Conservation (phyloP, 176 grass and related monocot species). For the sorghum (Sorghum bicolor) region DNA sequence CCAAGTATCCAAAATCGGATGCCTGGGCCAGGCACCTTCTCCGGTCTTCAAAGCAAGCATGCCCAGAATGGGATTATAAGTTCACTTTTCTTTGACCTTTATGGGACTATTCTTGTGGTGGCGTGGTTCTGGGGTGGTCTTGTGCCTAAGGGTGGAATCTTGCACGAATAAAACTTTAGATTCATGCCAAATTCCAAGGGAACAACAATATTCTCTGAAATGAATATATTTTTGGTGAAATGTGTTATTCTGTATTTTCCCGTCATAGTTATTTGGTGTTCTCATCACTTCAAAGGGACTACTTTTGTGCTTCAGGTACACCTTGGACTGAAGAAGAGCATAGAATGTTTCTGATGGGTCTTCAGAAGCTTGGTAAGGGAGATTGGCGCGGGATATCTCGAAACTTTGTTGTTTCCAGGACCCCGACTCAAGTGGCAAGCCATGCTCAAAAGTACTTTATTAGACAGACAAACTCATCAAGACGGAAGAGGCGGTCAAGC, state of each 20-base stretch:
- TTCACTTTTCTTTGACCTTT: background rate
- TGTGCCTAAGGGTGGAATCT: background rate
- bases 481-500: conserved; percentile 82
- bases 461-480: conserved; percentile 74
- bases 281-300: background rate
- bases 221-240: background rate
- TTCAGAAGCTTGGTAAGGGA: conserved; percentile 87
- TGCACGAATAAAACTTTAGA: background rate
- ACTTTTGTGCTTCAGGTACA: conserved; percentile 53
- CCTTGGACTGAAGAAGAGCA: conserved; percentile 98
- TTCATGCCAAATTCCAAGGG: conserved; percentile 5
- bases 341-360: conserved; percentile 76
- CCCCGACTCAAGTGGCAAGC: conserved; percentile 93
- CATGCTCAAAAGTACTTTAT: conserved; percentile 98
- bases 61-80: background rate
- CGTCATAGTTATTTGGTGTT: background rate
- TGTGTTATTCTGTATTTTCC: background rate
- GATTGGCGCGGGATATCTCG: conserved; percentile 91
- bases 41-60: background rate
- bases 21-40: background rate
- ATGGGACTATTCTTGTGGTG: background rate
- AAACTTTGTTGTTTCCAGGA: conserved; percentile 78
- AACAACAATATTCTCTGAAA: background rate
- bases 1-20: background rate
- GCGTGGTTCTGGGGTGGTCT: background rate